Conservation (phyloP, 2,329 filamentous ascomycete genomes). For the Claviceps spartinae region DNA sequence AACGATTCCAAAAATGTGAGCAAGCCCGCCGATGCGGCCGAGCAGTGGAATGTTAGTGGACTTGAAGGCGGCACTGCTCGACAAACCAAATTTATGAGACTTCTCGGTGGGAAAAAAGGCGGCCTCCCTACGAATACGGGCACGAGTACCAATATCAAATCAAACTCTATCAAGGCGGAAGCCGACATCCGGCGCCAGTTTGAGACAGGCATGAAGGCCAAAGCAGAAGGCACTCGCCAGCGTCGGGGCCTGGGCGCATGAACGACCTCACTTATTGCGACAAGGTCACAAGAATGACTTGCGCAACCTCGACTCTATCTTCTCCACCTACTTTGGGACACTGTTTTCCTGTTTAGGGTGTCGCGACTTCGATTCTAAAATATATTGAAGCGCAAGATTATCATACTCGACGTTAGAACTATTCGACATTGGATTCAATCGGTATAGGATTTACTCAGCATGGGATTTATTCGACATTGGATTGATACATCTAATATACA, state of each 20-base stretch:
- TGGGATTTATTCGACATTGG: too few species aligned
- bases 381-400: too few species aligned
- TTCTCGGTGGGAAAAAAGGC: conserved; percentile 39
- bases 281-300: too few species aligned
- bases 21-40: conserved; percentile 15
- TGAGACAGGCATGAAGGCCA: conserved; percentile 41
- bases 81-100: conserved; percentile 42
- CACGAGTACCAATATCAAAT: background rate
- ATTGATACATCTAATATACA: too few species aligned
- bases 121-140: conserved; percentile 11
- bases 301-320: too few species aligned
- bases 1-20: conserved; percentile 9
- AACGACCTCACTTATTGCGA: background rate
- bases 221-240: conserved; percentile 35
- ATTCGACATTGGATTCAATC: too few species aligned
- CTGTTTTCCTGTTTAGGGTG: too few species aligned
- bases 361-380: too few species aligned
- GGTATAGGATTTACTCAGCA: too few species aligned
- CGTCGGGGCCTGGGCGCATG: conserved; percentile 40
- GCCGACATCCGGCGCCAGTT: conserved; percentile 44
- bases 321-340: too few species aligned
- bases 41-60: conserved; percentile 39
- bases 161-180: conserved; percentile 27
- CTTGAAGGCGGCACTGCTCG: conserved; percentile 37
- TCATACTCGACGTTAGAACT: too few species aligned